Conservation (phyloP, 202 grass and related monocot species). For the Carex arenaria region DNA sequence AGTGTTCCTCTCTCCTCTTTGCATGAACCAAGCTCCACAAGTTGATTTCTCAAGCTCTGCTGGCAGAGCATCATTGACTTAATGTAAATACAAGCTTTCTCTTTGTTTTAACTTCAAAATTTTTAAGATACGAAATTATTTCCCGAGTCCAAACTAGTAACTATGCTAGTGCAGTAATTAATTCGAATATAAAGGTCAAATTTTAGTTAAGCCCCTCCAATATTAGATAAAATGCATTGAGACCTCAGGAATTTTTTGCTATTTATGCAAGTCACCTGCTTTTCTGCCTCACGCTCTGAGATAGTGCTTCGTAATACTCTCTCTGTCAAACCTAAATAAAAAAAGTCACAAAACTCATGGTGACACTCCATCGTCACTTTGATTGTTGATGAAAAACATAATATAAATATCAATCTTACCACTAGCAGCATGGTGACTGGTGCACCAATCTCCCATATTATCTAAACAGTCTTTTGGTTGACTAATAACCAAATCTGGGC, state of each 20-base stretch:
- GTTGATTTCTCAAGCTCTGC: background rate
- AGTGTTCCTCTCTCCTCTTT: background rate
- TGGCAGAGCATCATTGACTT: background rate
- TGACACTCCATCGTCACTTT: background rate
- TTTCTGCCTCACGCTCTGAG: slow-evolving; percentile 64
- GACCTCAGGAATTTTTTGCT: background rate
- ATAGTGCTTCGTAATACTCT: slow-evolving; percentile 55
- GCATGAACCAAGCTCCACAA: background rate
- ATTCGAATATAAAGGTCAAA: background rate
- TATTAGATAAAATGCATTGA: background rate
- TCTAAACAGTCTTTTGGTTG: slow-evolving; percentile 73
- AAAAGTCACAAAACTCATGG: background rate
- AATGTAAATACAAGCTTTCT: background rate
- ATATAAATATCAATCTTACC: slow-evolving; percentile 33
- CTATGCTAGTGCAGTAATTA: background rate
- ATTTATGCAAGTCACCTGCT: slow-evolving; percentile 43
- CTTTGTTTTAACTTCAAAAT: background rate
- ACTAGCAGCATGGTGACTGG: slow-evolving; percentile 65
- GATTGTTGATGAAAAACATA: background rate
- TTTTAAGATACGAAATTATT: background rate
- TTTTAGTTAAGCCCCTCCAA: background rate
- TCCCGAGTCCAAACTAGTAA: background rate
- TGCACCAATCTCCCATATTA: slow-evolving; percentile 81
- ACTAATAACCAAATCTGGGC: slow-evolving; percentile 77
- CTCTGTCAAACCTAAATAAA: slow-evolving; percentile 63